These are phyloP conservation scores for Eurotiales sp. DNA, from an alignment of 2,329 filamentous ascomycete genomes.

Conservation along the genomic window DNA sequence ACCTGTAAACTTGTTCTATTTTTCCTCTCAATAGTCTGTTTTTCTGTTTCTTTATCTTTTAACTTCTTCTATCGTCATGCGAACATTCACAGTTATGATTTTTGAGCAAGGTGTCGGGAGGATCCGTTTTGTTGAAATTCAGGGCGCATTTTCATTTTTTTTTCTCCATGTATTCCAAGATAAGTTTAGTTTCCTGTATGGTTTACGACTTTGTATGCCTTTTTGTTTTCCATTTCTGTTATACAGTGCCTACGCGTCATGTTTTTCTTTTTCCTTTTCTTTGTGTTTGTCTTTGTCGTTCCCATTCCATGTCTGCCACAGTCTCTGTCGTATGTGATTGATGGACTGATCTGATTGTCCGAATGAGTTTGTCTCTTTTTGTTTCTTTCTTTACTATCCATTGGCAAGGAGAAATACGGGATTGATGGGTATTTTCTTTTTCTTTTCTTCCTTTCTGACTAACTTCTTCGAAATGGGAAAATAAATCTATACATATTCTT, in stretches of 20 bases:
- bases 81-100: not conserved
- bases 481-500: too few relatives aligned
- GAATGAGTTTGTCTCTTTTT: too few relatives aligned
- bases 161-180: constrained; percentile 1
- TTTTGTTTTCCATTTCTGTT: not conserved
- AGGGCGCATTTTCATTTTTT: constrained; percentile 8
- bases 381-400: too few relatives aligned
- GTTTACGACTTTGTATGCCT: constrained; percentile 7
- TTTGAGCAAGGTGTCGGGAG: constrained; percentile 15
- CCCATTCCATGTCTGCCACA: not conserved
- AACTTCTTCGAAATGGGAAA: too few relatives aligned
- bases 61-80: not conserved
- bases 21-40: too few relatives aligned
- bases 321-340: too few relatives aligned
- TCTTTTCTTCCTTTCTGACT: too few relatives aligned
- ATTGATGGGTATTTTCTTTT: too few relatives aligned
- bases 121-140: constrained; percentile 6
- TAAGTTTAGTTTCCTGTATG: constrained; percentile 6
- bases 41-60: not conserved
- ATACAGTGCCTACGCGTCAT: too few relatives aligned
- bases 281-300: too few relatives aligned
- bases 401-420: too few relatives aligned
- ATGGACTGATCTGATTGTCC: too few relatives aligned
- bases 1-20: constrained; percentile 9
- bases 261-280: not conserved